phyloP scores from a whole-genome alignment of 2,329 filamentous ascomycete species.

The Sarocladium kiliense region DNA sequence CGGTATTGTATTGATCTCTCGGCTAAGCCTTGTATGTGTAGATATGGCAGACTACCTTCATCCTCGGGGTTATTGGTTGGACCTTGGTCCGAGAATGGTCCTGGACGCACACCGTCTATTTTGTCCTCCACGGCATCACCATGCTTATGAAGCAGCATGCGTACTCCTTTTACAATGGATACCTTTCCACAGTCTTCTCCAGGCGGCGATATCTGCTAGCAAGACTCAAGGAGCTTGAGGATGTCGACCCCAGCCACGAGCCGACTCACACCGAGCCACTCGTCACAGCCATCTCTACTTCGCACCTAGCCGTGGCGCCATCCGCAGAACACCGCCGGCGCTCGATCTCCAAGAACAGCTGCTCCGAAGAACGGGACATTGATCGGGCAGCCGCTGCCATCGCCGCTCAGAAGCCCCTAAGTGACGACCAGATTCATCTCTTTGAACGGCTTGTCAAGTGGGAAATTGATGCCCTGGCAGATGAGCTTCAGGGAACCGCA shows the following conservation, averaged over 20 bases:
- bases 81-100: slow-evolving; percentile 71
- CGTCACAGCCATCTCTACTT: slow-evolving; percentile 36
- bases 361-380: slow-evolving; percentile 45
- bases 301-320: slow-evolving; percentile 36
- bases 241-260: slow-evolving; percentile 33
- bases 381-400: slow-evolving; percentile 58
- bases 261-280: slow-evolving; percentile 28
- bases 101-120: slow-evolving; percentile 78
- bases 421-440: slow-evolving; percentile 54
- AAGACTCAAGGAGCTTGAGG: slow-evolving; percentile 53
- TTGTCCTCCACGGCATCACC: slow-evolving; percentile 66
- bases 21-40: no score
- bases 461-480: slow-evolving; percentile 59
- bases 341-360: slow-evolving; percentile 24
- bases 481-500: slow-evolving; percentile 61
- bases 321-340: slow-evolving; percentile 38
- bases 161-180: slow-evolving; percentile 74
- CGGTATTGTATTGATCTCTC: no score
- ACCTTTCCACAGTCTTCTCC: slow-evolving; percentile 58
- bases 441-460: slow-evolving; percentile 62
- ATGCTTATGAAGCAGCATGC: slow-evolving; percentile 84
- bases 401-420: slow-evolving; percentile 53
- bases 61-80: slow-evolving; percentile 57
- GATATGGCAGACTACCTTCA: slow-evolving; percentile 64
- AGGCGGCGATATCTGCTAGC: slow-evolving; percentile 37